Evolutionary conservation across 495 filamentous ascomycete species (phyloP).

Genomic region (Tuber magnatum): DNA sequence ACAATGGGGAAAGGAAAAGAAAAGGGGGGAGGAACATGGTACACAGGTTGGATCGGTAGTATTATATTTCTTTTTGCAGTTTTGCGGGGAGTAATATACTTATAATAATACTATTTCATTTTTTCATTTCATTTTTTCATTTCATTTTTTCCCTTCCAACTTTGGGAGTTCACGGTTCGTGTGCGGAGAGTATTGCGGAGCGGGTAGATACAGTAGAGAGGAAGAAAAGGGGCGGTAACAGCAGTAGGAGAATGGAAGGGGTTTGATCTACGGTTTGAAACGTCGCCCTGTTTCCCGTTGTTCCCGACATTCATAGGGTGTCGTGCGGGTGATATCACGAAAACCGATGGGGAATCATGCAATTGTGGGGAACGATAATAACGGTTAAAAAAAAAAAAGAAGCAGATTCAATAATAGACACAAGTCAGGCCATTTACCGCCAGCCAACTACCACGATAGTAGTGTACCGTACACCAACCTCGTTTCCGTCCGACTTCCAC

Average conservation of each 20-base stretch:
- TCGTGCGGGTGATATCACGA: not conserved
- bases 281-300: not conserved
- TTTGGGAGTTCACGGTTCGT: not conserved
- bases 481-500: not conserved
- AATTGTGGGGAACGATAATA: not conserved
- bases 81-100: not conserved
- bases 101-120: not conserved
- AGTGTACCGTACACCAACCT: not conserved
- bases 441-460: not conserved
- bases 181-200: constrained; percentile 2
- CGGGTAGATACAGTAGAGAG: not conserved
- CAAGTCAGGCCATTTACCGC: not conserved
- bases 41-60: not conserved
- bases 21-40: not conserved
- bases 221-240: not conserved
- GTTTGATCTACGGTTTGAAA: not conserved
- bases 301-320: not conserved
- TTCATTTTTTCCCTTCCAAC: not conserved
- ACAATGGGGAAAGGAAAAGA: not conserved
- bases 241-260: not conserved
- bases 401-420: not conserved
- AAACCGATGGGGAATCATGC: not conserved
- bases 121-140: not conserved
- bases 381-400: not conserved
- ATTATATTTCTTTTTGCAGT: constrained; percentile 1